Conservation (phyloP, 352 stramenopile species). For the Stephanocyclus meneghinianus region DNA sequence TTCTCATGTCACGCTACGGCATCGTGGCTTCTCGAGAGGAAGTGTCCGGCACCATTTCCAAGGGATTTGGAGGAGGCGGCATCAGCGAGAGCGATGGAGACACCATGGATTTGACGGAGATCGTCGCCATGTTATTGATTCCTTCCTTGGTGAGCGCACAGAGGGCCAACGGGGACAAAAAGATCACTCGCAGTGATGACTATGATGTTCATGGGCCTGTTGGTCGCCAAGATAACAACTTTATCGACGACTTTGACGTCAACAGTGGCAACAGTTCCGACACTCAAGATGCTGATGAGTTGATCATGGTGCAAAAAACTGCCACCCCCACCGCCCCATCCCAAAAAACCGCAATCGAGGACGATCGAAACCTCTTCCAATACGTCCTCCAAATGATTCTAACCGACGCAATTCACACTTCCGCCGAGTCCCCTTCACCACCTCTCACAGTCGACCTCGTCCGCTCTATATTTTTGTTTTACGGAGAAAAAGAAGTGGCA, state of each 20-base stretch:
- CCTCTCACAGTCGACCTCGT: slow-evolving; percentile 18
- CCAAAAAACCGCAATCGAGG: neutral
- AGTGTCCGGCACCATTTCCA: slow-evolving; percentile 33
- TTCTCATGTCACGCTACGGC: slow-evolving; percentile 53
- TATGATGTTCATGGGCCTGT: neutral
- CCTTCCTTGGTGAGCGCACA: slow-evolving; percentile 26
- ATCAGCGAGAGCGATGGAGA: slow-evolving; percentile 13
- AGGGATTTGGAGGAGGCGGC: slow-evolving; percentile 36
- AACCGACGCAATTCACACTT: slow-evolving; percentile 8
- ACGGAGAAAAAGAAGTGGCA: slow-evolving; percentile 32
- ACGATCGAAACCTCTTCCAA: slow-evolving; percentile 9
- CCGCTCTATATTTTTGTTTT: slow-evolving; percentile 29
- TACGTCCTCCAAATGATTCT: slow-evolving; percentile 20
- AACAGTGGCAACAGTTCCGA: neutral
- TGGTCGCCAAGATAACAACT: neutral
- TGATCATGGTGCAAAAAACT: no score
- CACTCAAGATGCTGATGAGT: neutral
- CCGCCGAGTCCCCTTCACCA: neutral
- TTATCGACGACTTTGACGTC: neutral
- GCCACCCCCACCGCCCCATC: neutral
- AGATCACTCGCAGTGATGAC: neutral
- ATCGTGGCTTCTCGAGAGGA: slow-evolving; percentile 42
- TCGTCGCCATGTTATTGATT: slow-evolving; percentile 35
- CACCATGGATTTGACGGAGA: slow-evolving; percentile 28
- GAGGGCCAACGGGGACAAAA: neutral